Percentiles rank a stretch among this genome's conserved stretches.
These are phyloP conservation scores for Russula griseocarnosa DNA, from an alignment of 768 basidiomycete species.

Conservation along the genomic window DNA sequence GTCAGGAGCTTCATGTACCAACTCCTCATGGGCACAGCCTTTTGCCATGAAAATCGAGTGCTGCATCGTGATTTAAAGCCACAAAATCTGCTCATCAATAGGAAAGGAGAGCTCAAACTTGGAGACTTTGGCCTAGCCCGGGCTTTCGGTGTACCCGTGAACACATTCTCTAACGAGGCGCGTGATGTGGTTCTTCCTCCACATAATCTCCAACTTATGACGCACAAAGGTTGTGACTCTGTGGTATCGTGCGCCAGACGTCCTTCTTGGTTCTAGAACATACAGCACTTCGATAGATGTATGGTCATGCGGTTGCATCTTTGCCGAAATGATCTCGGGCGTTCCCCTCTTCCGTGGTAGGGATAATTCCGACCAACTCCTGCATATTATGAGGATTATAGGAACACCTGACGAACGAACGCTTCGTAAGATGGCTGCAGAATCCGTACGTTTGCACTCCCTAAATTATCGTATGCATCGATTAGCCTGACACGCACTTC, in stretches of 20 bases:
- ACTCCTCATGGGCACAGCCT: constrained; percentile 92
- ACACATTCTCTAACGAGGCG: constrained; percentile 97
- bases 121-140: constrained; percentile 97
- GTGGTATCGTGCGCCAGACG: constrained; percentile 99
- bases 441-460: constrained; percentile 60
- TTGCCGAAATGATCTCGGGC: constrained; percentile 99
- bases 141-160: constrained; percentile 97
- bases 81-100: constrained; percentile 95
- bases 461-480: neutral
- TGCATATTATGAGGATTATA: constrained; percentile 95
- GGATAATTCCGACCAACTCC: constrained; percentile 96
- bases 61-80: constrained; percentile 97
- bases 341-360: constrained; percentile 94
- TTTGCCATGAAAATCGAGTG: constrained; percentile 98
- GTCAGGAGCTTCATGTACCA: constrained; percentile 98
- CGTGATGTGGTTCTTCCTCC: constrained; percentile 24
- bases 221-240: constrained; percentile 83
- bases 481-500: constrained; percentile 22
- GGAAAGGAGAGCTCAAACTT: constrained; percentile 93
- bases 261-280: constrained; percentile 92
- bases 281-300: constrained; percentile 98
- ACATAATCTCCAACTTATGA: constrained; percentile 16
- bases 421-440: constrained; percentile 81
- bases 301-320: constrained; percentile 99
- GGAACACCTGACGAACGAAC: constrained; percentile 91